Conservation (phyloP, 176 grass and related monocot species). For the Lolium rigidum region DNA sequence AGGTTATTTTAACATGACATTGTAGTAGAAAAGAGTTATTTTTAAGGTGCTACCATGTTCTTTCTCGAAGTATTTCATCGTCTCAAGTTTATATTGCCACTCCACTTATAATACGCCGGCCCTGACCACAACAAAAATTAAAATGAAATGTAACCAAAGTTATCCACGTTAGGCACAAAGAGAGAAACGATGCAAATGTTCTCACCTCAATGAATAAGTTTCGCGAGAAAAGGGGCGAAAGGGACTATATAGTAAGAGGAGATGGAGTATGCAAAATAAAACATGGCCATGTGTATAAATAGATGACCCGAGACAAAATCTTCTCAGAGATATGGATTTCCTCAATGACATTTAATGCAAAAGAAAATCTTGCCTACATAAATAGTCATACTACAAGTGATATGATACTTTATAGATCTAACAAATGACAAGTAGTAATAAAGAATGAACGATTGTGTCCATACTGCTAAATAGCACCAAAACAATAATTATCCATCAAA, state of each 20-base stretch:
- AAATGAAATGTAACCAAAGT: not conserved
- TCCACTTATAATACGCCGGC: too few relatives aligned
- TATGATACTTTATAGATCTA: not conserved
- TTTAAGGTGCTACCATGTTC: too few relatives aligned
- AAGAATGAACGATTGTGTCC: too few relatives aligned
- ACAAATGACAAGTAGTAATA: not conserved
- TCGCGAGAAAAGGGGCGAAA: not conserved
- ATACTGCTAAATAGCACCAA: too few relatives aligned
- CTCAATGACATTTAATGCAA: not conserved
- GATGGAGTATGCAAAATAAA: not conserved
- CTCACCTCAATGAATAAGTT: not conserved
- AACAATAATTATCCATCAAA: too few relatives aligned
- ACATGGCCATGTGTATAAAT: slow-evolving; percentile 29
- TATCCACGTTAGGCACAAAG: not conserved
- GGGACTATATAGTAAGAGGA: not conserved
- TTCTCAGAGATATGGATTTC: slow-evolving; percentile 6
- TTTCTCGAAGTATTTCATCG: too few relatives aligned
- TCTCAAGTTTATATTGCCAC: too few relatives aligned
- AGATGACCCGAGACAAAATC: not conserved
- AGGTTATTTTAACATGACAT: too few relatives aligned
- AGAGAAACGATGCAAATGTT: slow-evolving; percentile 10
- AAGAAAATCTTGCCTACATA: slow-evolving; percentile 5
- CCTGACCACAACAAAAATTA: too few relatives aligned
- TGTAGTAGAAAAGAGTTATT: too few relatives aligned
- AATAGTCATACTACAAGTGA: not conserved